These are phyloP conservation scores for Sambucus nigra DNA, from an alignment of 129 eudicot genomes.

Conservation along the genomic window DNA sequence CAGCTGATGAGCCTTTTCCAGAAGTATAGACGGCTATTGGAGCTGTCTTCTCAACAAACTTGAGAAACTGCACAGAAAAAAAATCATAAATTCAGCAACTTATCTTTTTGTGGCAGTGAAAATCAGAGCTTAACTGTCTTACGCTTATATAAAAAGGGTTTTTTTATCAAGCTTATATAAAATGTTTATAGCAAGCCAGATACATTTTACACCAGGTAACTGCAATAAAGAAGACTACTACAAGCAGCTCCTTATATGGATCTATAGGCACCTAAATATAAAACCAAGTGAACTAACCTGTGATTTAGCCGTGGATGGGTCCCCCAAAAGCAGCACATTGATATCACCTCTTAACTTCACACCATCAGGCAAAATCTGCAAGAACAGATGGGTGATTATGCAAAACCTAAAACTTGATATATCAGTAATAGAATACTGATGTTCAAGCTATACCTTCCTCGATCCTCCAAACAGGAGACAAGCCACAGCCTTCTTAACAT, in stretches of 20 bases:
- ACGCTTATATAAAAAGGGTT: not conserved
- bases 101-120: not conserved
- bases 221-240: not conserved
- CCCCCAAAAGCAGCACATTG: constrained; percentile 93
- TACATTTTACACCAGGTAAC: not conserved
- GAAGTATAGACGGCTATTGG: constrained; percentile 97
- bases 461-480: constrained; percentile 97
- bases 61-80: constrained; percentile 63
- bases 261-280: not conserved
- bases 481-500: constrained; percentile 87
- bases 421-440: not conserved
- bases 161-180: not conserved
- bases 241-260: not conserved
- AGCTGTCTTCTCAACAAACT: constrained; percentile 99
- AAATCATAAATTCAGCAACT: not conserved
- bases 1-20: constrained; percentile 99
- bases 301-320: constrained; percentile 98
- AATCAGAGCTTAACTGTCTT: not conserved
- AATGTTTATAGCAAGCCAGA: not conserved
- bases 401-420: not conserved
- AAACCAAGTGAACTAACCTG: constrained; percentile 42
- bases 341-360: constrained; percentile 95
- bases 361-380: constrained; percentile 89
- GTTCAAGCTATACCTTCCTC: constrained; percentile 55
- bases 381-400: constrained; percentile 7